Conservation (phyloP, 495 filamentous ascomycete genomes). For the Halenospora varia region DNA sequence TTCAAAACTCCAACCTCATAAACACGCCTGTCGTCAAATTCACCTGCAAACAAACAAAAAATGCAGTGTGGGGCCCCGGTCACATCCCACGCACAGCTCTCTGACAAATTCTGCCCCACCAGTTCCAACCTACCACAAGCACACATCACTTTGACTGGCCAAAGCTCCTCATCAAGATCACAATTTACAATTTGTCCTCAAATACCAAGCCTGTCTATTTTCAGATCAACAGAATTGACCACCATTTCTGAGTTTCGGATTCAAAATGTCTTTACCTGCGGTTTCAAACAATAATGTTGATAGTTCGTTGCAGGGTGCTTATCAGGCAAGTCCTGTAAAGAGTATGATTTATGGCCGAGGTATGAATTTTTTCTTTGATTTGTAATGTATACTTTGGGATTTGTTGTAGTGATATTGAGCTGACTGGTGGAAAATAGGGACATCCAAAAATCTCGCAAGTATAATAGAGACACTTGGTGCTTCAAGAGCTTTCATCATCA, state of each 20-base stretch:
- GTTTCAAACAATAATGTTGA: neutral
- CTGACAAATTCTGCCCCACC: conserved; percentile 5
- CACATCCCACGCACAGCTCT: neutral
- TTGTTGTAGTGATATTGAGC: neutral
- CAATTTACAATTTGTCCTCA: too few relatives aligned
- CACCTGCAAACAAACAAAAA: neutral
- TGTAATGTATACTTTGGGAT: neutral
- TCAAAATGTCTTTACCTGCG: conserved; percentile 8
- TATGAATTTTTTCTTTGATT: neutral
- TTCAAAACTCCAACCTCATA: neutral
- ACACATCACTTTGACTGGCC: neutral
- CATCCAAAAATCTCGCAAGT: conserved; percentile 5
- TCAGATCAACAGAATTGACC: too few relatives aligned
- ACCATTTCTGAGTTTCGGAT: too few relatives aligned
- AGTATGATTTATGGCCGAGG: conserved; percentile 16
- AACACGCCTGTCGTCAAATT: neutral
- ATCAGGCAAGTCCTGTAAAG: conserved; percentile 7
- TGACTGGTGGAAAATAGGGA: neutral
- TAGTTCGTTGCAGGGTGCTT: conserved; percentile 3
- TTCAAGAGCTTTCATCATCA: conserved; percentile 10
- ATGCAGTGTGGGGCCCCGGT: conserved; percentile 7
- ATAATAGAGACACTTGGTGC: conserved; percentile 3
- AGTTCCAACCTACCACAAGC: neutral
- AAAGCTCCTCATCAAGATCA: neutral
- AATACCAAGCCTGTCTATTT: neutral